These are phyloP conservation scores for Ceratocystis cacaofunesta DNA, from an alignment of 2,329 filamentous ascomycete species.

Conservation along the genomic window DNA sequence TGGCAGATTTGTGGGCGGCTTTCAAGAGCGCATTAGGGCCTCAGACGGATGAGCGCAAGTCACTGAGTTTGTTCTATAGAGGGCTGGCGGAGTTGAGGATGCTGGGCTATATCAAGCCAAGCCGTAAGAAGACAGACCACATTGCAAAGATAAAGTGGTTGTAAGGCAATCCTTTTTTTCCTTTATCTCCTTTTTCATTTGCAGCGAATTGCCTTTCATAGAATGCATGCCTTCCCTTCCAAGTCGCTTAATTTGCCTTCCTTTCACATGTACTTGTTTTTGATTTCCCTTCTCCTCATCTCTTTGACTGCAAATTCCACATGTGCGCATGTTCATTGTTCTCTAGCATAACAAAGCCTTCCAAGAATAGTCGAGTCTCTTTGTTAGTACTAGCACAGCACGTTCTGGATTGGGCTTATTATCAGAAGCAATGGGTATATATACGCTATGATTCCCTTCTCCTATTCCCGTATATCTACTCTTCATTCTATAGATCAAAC, in stretches of 20 bases:
- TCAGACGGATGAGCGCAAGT: slow-evolving; percentile 35
- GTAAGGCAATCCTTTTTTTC: slow-evolving; percentile 21
- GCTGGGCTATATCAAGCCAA: slow-evolving; percentile 77
- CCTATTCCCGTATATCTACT: too few species aligned
- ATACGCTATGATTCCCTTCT: too few species aligned
- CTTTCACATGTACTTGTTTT: not conserved
- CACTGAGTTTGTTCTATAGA: slow-evolving; percentile 67
- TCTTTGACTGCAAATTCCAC: too few species aligned
- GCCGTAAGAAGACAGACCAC: slow-evolving; percentile 84
- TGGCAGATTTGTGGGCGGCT: slow-evolving; percentile 64
- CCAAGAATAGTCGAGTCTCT: not conserved
- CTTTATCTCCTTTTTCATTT: not conserved
- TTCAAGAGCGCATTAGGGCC: slow-evolving; percentile 50
- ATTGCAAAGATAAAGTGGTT: slow-evolving; percentile 80
- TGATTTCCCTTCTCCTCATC: not conserved
- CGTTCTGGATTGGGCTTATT: too few species aligned
- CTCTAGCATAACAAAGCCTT: too few species aligned
- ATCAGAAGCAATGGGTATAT: too few species aligned
- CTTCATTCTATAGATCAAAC: too few species aligned
- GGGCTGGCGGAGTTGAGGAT: slow-evolving; percentile 71
- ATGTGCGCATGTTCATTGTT: too few species aligned
- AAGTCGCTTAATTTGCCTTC: not conserved
- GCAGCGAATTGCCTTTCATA: not conserved
- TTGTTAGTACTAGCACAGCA: not conserved
- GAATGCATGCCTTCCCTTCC: not conserved